These are phyloP conservation scores for Blumeria hordei DNA, from an alignment of 2,329 filamentous ascomycete species.

Conservation along the genomic window DNA sequence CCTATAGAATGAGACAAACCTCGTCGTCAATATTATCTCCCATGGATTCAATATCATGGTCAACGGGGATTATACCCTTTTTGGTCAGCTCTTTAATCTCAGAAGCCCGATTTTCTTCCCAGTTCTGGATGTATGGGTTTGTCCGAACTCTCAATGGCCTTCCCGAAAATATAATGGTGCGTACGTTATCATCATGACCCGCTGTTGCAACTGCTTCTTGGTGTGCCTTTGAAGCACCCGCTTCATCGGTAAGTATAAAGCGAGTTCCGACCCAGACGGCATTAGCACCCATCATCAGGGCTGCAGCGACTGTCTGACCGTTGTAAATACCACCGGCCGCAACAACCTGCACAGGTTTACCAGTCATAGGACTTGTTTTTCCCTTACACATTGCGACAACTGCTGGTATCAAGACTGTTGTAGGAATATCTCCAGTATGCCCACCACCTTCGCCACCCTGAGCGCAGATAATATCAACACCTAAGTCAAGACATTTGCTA, in stretches of 20 bases:
- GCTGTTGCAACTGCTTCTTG: slow-evolving; percentile 87
- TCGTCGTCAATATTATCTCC: slow-evolving; percentile 41
- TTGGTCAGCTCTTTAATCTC: slow-evolving; percentile 84
- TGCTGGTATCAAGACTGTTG: slow-evolving; percentile 68
- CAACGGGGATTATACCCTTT: slow-evolving; percentile 81
- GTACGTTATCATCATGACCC: slow-evolving; percentile 83
- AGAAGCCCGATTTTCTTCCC: slow-evolving; percentile 71
- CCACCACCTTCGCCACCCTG: slow-evolving; percentile 95
- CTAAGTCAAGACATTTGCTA: slow-evolving; percentile 77
- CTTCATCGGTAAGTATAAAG: slow-evolving; percentile 85
- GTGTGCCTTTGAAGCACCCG: slow-evolving; percentile 76
- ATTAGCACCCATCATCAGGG: slow-evolving; percentile 75
- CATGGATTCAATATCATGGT: slow-evolving; percentile 77
- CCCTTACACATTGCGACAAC: slow-evolving; percentile 63
- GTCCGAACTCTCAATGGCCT: slow-evolving; percentile 80
- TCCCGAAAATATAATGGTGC: slow-evolving; percentile 96
- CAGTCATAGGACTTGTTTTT: slow-evolving; percentile 68
- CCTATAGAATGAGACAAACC: slow-evolving; percentile 1
- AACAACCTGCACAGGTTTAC: slow-evolving; percentile 69
- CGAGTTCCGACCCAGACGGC: slow-evolving; percentile 94
- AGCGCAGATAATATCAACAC: slow-evolving; percentile 90
- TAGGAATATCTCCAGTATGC: slow-evolving; percentile 86
- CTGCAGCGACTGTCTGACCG: slow-evolving; percentile 68
- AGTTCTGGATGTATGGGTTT: slow-evolving; percentile 85
- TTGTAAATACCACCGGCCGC: slow-evolving; percentile 89